Base-by-base conservation (phyloP, 2,329 filamentous ascomycete genomes). In the Diplocarpon mali region DNA sequence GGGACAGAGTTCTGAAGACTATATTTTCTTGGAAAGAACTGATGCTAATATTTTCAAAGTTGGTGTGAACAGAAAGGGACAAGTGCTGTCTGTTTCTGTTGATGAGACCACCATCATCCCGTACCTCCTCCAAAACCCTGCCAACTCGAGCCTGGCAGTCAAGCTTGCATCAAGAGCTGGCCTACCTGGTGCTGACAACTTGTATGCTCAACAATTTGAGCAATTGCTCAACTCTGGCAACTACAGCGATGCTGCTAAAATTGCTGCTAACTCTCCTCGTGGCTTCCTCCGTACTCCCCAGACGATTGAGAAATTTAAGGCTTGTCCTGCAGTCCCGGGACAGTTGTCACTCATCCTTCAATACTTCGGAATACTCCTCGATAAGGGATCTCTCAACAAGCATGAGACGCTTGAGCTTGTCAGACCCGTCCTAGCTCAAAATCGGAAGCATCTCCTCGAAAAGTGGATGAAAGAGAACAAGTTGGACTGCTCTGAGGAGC, bases 381-480 rank as follows among this genome's bases (percentile, higher is more conserved):
- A 98, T 64, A 95, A 98, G 75, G 90, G 92, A 47, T 77, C 78
- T 24, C 71, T 98, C 37, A 98, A 98, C 69, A 80, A 83, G 62
- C 85, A 94, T 54, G 92, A 98, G 67, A 95, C 89, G 38, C 71
- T 98, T 32, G 92, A 98, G 69, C 74, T 98, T 50, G 89, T 92
- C 9, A 80, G 88, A 54, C 92, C 92, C 15, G 92, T 98, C 15
- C 75, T 98, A 46, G 80, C 84, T 45, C 92, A 98, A 66, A 92
- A 89, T 64, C 80, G 92, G 53, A 96, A 95, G 69, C 87, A 96
- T 61, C 71, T 98, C 20, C 76, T 98, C 24, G 92, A 96, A 68
- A 98, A 98, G 68, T 98, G 93, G 93, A 76, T 96, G 65, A 83
- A 83, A 61, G 92, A 96, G 68, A 84, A 87, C 66, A 98, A 98